Conservation (phyloP, 2,329 filamentous ascomycete genomes). For the Fusarium goolgardi region DNA sequence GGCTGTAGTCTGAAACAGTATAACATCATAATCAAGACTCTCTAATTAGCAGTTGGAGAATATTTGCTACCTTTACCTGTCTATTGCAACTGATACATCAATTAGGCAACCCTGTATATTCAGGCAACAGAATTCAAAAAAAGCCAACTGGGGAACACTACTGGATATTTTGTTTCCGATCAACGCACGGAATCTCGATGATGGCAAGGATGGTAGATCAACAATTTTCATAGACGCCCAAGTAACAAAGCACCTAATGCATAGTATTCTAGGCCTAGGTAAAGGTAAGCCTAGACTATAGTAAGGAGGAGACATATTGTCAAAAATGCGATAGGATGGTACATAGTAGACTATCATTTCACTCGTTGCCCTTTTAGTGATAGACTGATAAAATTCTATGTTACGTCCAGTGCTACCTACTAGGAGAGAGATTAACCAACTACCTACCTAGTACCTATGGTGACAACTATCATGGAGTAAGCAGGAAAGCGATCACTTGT, state of each 20-base stretch:
- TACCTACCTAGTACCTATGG: not conserved
- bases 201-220: not conserved
- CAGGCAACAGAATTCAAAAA: not conserved
- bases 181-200: not conserved
- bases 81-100: not conserved
- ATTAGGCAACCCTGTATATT: not conserved
- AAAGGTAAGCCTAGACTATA: not conserved
- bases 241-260: not conserved
- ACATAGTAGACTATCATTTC: not conserved
- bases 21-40: not conserved
- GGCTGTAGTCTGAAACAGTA: not conserved
- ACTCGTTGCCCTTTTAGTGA: not conserved
- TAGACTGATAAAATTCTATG: not conserved
- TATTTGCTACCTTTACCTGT: not conserved
- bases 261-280: not conserved
- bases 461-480: not conserved
- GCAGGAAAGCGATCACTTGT: not conserved
- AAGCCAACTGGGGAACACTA: not conserved
- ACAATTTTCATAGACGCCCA: not conserved
- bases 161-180: not conserved
- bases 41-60: not conserved
- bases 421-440: not conserved
- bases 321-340: not conserved
- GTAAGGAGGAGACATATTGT: not conserved
- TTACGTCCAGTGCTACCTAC: not conserved